phyloP scores from a whole-genome alignment of 495 filamentous ascomycete genomes.

The Monascus purpureus region DNA sequence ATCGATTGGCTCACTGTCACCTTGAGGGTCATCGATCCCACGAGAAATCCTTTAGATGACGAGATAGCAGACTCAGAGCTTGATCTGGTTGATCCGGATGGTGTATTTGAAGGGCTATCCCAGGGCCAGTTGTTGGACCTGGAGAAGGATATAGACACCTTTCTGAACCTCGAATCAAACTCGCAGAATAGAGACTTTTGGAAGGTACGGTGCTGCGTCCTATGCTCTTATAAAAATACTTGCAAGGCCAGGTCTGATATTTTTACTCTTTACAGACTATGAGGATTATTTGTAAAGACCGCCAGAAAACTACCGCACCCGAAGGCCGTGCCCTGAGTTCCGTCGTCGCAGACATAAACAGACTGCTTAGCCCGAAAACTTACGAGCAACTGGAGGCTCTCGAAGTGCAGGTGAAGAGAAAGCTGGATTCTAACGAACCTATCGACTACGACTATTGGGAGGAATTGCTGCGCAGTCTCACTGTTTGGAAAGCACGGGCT shows the following conservation, averaged over 20 bases:
- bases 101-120: slow-evolving; percentile 63
- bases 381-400: slow-evolving; percentile 71
- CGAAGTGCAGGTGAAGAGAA: slow-evolving; percentile 70
- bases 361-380: slow-evolving; percentile 72
- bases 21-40: slow-evolving; percentile 73
- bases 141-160: slow-evolving; percentile 77
- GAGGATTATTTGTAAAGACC: slow-evolving; percentile 70
- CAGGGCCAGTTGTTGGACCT: slow-evolving; percentile 60
- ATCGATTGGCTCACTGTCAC: slow-evolving; percentile 95
- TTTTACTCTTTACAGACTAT: slow-evolving; percentile 44
- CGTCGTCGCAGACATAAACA: slow-evolving; percentile 78
- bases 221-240: too few species aligned
- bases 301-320: slow-evolving; percentile 50
- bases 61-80: slow-evolving; percentile 66
- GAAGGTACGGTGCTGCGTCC: slow-evolving; percentile 35
- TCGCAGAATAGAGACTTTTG: slow-evolving; percentile 73
- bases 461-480: slow-evolving; percentile 68
- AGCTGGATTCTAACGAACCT: slow-evolving; percentile 75
- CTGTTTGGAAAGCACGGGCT: slow-evolving; percentile 84
- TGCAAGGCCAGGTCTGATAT: too few species aligned
- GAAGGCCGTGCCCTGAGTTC: slow-evolving; percentile 64
- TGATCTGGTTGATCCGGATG: slow-evolving; percentile 68
- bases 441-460: slow-evolving; percentile 99
- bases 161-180: slow-evolving; percentile 67
- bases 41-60: slow-evolving; percentile 64